Evolutionary conservation across 192 early-diverging fungal species (phyloP).

Genomic region (Backusella westeae): DNA sequence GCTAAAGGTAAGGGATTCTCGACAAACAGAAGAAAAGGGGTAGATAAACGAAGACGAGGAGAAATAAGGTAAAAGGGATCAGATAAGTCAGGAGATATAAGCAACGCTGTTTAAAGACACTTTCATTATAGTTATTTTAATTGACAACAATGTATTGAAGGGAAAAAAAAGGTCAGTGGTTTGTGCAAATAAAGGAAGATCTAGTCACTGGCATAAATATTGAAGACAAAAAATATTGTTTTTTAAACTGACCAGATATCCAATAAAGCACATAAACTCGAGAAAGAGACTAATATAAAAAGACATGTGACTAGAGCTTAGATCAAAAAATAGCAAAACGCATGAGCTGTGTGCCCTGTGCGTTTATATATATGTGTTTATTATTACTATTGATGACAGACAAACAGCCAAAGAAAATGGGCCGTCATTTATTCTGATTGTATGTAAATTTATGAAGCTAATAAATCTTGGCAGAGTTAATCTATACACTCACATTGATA

Average conservation of each 20-base stretch:
- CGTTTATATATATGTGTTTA: background rate
- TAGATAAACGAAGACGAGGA: background rate
- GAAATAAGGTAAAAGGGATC: background rate
- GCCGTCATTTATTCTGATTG: background rate
- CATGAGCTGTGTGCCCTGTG: background rate
- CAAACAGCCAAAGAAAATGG: background rate
- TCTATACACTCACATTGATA: background rate
- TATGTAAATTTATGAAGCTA: background rate
- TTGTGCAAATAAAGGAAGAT: background rate
- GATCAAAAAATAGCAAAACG: background rate
- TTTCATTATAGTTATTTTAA: background rate
- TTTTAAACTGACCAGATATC: background rate
- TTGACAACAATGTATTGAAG: background rate
- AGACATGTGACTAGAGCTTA: background rate
- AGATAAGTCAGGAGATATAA: background rate
- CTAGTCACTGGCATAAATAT: background rate
- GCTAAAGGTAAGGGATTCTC: background rate
- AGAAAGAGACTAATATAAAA: background rate
- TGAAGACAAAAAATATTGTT: background rate
- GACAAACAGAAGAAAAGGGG: background rate
- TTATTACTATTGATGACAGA: background rate
- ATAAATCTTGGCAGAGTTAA: background rate
- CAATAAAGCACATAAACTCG: background rate
- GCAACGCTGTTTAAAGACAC: background rate
- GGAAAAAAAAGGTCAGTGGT: background rate